Percentiles rank a stretch among this genome's conserved stretches.
phyloP scores from a whole-genome alignment of 257 asterid species.

The Petrea volubilis region DNA sequence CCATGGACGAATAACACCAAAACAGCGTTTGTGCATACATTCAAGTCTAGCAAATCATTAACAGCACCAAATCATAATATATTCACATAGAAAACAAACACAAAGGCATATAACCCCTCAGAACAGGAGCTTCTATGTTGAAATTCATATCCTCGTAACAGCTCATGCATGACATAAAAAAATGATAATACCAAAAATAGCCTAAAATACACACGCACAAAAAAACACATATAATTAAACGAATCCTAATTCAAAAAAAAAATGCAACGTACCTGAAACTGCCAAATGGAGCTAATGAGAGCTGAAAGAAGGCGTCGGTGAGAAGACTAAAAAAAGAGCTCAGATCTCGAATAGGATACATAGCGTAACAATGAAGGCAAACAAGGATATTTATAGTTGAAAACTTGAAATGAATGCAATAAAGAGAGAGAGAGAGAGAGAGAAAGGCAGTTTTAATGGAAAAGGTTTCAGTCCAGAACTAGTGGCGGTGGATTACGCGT shows the following conservation, averaged over 20 bases:
- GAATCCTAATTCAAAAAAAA: not conserved
- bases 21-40: not conserved
- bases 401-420: slow-evolving; percentile 23
- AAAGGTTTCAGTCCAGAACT: slow-evolving; percentile 28
- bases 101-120: not conserved
- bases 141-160: not conserved
- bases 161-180: slow-evolving; percentile 20
- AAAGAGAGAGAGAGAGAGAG: slow-evolving; percentile 37
- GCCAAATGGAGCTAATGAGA: slow-evolving; percentile 13
- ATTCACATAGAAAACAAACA: not conserved
- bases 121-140: not conserved
- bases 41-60: slow-evolving; percentile 4
- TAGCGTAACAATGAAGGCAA: slow-evolving; percentile 50
- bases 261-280: slow-evolving; percentile 26
- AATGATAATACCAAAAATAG: not conserved
- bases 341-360: slow-evolving; percentile 49
- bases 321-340: slow-evolving; percentile 25
- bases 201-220: slow-evolving; percentile 1
- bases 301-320: slow-evolving; percentile 32
- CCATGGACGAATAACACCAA: not conserved
- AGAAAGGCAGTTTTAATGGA: slow-evolving; percentile 39
- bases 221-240: slow-evolving; percentile 14
- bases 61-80: not conserved
- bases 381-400: slow-evolving; percentile 31
- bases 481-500: slow-evolving; percentile 37